Evolutionary conservation across 2,329 filamentous ascomycete genomes (phyloP).

Genomic region (Beauveria sp.): DNA sequence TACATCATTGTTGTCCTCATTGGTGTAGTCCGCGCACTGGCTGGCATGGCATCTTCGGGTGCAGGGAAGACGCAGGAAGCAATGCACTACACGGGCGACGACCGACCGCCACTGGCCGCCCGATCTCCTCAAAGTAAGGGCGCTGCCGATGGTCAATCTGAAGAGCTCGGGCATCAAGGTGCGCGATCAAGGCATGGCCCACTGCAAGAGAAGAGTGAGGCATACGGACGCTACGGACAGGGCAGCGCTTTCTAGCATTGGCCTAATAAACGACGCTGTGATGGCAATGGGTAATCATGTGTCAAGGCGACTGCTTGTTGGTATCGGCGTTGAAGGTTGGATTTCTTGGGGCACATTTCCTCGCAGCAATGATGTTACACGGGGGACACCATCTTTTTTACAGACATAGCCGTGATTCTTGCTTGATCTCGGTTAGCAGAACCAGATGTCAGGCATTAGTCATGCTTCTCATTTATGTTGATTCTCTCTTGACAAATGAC

Average conservation of each 20-base stretch:
- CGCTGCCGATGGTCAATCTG: conserved; percentile 16
- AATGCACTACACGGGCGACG: conserved; percentile 27
- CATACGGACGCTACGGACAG: conserved; percentile 27
- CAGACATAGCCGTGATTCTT: neutral
- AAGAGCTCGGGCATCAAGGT: conserved; percentile 22
- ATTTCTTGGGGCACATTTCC: neutral
- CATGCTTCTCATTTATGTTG: neutral
- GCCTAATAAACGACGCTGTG: neutral
- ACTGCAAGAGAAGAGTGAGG: conserved; percentile 27
- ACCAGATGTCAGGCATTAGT: neutral
- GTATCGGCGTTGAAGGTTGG: neutral
- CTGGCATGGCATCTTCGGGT: conserved; percentile 51
- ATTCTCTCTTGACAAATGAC: neutral
- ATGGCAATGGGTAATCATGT: neutral
- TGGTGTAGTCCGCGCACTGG: conserved; percentile 60
- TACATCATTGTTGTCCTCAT: conserved; percentile 73
- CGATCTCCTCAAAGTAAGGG: conserved; percentile 16
- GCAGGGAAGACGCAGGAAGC: conserved; percentile 50
- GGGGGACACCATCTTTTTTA: neutral
- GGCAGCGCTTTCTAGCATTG: neutral
- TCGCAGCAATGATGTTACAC: neutral
- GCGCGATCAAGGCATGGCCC: conserved; percentile 20
- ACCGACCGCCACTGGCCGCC: conserved; percentile 22
- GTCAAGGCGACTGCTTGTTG: neutral
- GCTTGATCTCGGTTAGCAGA: neutral